These are phyloP conservation scores for Barnettozyma populi DNA, from an alignment of 805 yeast species.

Conservation along the genomic window DNA sequence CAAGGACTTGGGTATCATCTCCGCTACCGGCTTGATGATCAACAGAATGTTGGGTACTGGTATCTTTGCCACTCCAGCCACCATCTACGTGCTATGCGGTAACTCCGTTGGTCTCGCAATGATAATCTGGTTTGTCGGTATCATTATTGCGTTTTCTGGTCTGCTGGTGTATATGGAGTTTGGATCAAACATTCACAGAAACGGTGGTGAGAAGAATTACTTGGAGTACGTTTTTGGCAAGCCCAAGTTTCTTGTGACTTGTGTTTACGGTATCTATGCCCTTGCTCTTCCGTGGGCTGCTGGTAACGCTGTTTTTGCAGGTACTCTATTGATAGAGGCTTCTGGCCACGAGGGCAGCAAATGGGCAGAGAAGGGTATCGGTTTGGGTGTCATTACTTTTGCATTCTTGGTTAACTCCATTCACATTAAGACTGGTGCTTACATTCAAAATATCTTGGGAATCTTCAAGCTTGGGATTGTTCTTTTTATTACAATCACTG, in stretches of 20 bases:
- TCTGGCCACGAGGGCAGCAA: constrained; percentile 61
- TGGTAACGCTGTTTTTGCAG: constrained; percentile 75
- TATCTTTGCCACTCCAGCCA: constrained; percentile 65
- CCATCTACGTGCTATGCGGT: constrained; percentile 39
- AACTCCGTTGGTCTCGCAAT: constrained; percentile 73
- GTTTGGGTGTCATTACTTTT: constrained; percentile 67
- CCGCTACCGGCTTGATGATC: constrained; percentile 60
- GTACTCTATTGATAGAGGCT: constrained; percentile 70
- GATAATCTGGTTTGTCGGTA: constrained; percentile 71
- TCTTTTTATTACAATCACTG: constrained; percentile 63
- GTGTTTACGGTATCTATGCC: constrained; percentile 62
- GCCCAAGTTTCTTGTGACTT: constrained; percentile 65
- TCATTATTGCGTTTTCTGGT: constrained; percentile 60
- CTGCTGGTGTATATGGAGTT: constrained; percentile 73
- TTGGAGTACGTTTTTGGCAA: constrained; percentile 63
- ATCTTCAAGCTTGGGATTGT: constrained; percentile 69
- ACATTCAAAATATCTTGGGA: constrained; percentile 62
- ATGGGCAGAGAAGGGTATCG: constrained; percentile 77
- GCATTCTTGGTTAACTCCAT: constrained; percentile 59
- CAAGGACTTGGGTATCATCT: constrained; percentile 43
- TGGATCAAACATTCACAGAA: constrained; percentile 72
- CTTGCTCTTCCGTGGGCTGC: constrained; percentile 83
- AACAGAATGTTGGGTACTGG: constrained; percentile 76
- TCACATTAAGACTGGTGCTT: constrained; percentile 60
- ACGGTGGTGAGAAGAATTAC: constrained; percentile 85